These are phyloP conservation scores for Candida sojae DNA, from an alignment of 1,139 yeast species.

Conservation along the genomic window DNA sequence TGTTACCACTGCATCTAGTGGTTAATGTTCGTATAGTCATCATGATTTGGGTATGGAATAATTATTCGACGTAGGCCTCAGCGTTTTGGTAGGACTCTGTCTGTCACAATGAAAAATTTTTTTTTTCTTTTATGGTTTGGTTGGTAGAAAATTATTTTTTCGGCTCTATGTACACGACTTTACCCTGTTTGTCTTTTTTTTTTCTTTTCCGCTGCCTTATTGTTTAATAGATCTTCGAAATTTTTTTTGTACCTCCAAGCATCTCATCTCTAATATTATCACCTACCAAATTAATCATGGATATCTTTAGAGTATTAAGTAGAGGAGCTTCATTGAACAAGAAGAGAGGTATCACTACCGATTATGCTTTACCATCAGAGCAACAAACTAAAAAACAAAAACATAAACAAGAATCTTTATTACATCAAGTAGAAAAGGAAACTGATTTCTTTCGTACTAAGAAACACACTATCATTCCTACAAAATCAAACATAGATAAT, in stretches of 20 bases:
- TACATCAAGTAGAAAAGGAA: slow-evolving; percentile 56
- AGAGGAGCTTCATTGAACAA: slow-evolving; percentile 83
- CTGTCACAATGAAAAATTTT: slow-evolving; percentile 4
- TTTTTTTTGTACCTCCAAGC: slow-evolving; percentile 7
- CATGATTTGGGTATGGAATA: background rate
- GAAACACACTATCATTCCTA: slow-evolving; percentile 24
- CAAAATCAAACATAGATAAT: slow-evolving; percentile 16
- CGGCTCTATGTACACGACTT: background rate
- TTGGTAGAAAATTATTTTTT: background rate
- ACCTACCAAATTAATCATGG: slow-evolving; percentile 54
- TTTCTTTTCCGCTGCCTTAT: background rate
- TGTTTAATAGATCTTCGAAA: too few species aligned
- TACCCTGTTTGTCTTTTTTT: background rate
- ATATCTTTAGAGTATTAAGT: slow-evolving; percentile 79
- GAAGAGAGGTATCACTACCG: slow-evolving; percentile 43
- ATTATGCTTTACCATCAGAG: slow-evolving; percentile 42
- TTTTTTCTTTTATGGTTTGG: slow-evolving; percentile 1
- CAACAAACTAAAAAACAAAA: slow-evolving; percentile 18
- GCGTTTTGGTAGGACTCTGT: background rate
- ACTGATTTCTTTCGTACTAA: slow-evolving; percentile 71
- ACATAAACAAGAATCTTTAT: slow-evolving; percentile 38
- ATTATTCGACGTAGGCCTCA: too few species aligned
- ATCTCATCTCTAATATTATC: background rate
- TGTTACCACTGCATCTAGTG: background rate
- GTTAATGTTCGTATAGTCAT: slow-evolving; percentile 20